Evolutionary conservation across 495 filamentous ascomycete species (phyloP).

Genomic region (Annulohypoxylon moriforme): DNA sequence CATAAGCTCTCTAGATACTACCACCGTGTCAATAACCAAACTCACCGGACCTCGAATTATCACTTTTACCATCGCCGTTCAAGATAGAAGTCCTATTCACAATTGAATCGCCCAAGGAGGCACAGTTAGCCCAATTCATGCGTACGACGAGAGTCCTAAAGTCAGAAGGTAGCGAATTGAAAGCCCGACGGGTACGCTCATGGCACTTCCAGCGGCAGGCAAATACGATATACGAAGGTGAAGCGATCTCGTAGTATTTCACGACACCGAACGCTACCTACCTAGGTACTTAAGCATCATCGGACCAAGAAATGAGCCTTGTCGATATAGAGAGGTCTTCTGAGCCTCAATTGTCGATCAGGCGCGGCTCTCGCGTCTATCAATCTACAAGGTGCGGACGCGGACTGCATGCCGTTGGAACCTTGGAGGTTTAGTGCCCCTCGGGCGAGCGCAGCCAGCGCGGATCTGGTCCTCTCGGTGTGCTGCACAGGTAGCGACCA

Average conservation of each 20-base stretch:
- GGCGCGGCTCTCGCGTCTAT: conserved; percentile 7
- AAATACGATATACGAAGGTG: background rate
- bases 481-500: conserved; percentile 1
- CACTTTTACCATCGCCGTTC: background rate
- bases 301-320: conserved; percentile 10
- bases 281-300: background rate
- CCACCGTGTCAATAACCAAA: background rate
- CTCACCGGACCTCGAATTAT: background rate
- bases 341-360: conserved; percentile 31
- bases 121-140: background rate
- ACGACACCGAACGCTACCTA: background rate
- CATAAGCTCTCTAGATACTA: background rate
- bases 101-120: background rate
- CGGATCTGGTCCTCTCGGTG: conserved; percentile 20
- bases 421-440: background rate
- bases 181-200: background rate
- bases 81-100: background rate
- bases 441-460: conserved; percentile 16
- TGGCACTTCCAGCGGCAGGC: background rate
- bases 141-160: background rate
- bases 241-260: background rate
- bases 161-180: background rate
- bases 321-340: background rate
- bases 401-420: background rate
- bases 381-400: background rate